phyloP scores from a whole-genome alignment of 2,329 filamentous ascomycete species.

The Chaetomiaceae sp. region DNA sequence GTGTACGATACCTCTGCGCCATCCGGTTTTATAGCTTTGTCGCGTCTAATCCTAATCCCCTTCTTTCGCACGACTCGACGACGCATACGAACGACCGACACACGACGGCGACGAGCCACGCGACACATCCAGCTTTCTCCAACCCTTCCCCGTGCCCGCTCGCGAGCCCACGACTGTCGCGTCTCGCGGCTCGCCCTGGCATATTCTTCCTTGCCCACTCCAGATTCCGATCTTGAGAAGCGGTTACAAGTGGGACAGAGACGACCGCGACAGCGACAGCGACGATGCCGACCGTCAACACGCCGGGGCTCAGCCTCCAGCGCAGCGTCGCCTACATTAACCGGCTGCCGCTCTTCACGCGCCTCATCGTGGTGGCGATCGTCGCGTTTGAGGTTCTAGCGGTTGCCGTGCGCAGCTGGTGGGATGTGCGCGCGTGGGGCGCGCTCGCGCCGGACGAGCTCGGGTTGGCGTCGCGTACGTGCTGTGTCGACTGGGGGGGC shows the following conservation, averaged over 20 bases:
- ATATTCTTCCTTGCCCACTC: too few relatives aligned
- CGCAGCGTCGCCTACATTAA: slow-evolving; percentile 75
- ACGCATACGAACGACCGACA: too few relatives aligned
- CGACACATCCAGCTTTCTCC: too few relatives aligned
- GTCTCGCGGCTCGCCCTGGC: too few relatives aligned
- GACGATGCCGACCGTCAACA: slow-evolving; percentile 27
- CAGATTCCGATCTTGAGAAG: too few relatives aligned
- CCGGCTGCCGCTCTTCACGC: slow-evolving; percentile 82
- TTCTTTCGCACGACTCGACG: too few relatives aligned
- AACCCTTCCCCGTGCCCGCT: too few relatives aligned
- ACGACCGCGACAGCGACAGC: neutral
- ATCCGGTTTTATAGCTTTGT: too few relatives aligned
- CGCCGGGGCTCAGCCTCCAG: slow-evolving; percentile 58
- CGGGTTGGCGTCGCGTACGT: slow-evolving; percentile 63
- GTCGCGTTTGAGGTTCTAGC: slow-evolving; percentile 67
- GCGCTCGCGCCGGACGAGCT: slow-evolving; percentile 72
- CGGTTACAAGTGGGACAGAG: neutral
- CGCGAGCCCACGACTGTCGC: too few relatives aligned
- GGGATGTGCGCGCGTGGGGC: slow-evolving; percentile 71
- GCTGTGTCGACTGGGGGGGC: neutral
- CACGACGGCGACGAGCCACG: too few relatives aligned
- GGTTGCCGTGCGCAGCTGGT: slow-evolving; percentile 60
- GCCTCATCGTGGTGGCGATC: slow-evolving; percentile 61
- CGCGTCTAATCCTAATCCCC: too few relatives aligned
- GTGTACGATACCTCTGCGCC: too few relatives aligned